Evolutionary conservation across 352 stramenopile genomes (phyloP), one percentile per base, ranked within the genome.

Genomic region (Phytophthora sp.): DNA sequence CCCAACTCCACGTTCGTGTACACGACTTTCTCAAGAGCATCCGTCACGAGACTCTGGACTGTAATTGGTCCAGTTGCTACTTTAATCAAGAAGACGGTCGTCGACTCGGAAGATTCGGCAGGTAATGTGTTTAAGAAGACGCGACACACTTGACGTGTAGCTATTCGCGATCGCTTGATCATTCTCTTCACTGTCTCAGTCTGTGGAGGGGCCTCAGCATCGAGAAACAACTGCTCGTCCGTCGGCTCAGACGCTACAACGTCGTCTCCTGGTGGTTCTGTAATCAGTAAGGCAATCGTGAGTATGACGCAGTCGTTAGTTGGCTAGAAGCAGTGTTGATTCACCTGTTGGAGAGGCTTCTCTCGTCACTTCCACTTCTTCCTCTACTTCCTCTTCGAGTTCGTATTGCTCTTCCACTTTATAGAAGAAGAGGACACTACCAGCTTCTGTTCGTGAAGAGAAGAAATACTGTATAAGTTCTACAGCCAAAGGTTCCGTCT

Each of bases 41-140:
- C 71, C 2, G 61, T 68, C 2, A 66, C 51, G 2, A 68, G 35
- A 4, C 45, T 76, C 13, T 84, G 56, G 15, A 90, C 56, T 3
- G 70, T 59, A 21, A 94, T 76, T 7, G 77, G 74, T 0, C 85
- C 86, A 0, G 82, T 18, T 0, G 68, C 69, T 15, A 91, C 76
- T 44, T 95, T 95, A 69, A 94, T 88, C 41, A 95, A 69, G 49
- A 95, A 95, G 4, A 95, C 75, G 8, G 77, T 90, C 1, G 81
- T 76, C 0, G 79, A 73, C 29, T 91, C 81, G 6, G 86, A 78
- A 8, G 73, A 89, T 18, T 90, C 77, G 3, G 67, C 66, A 16
- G 88, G 85, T 1, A 95, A 56, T 4, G 80, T 57, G 53, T 95
- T 93, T 7, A 94, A 63, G n/a, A 69, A 91, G 2, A 86, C 69